Base-by-base conservation (phyloP, 164 flowering plant species). In the Berberis vulgaris region DNA sequence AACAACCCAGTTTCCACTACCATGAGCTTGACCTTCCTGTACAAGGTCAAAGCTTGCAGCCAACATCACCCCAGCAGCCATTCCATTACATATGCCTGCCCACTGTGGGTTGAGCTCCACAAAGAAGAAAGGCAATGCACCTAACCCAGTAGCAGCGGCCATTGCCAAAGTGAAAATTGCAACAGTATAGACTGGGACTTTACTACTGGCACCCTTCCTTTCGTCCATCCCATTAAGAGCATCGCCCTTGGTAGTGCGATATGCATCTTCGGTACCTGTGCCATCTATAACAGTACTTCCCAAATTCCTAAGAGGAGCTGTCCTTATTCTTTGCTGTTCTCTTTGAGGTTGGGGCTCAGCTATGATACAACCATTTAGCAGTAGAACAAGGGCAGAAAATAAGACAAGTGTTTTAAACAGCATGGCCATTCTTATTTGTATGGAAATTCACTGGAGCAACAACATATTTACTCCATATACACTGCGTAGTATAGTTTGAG, bases 31-130 rank as follows among this genome's bases (percentile, higher is more conserved):
- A 49, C 99, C 99, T 81, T 94, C 99, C 73, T 91, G 91, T 73
- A 94, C 78, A 49, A 94, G 95, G 71, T 94, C 99, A 81, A 94
- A 94, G 76, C 99, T 94, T 54, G 99, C 97, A 67, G 99, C 99
- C 81, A 94, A 75, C 99, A 91, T 94, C 50, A 94, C 99, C 72
- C 97, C 99, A 65, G 96, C 91, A 61, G 99, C 97, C 87, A 94
- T 87, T 69, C 99, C 97, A 73, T 89, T 89, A 82, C 99, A 94
- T 72, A 91, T 72, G 26, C 99, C 99, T 12, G 89, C 91, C 96
- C 96, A 94, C 49, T 91, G 97, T 44, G 93, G 86, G 76, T 91
- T 96, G 54, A 94, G 96, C 77, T 91, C 96, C 65, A 94, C 84
- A 77, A 94, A 94, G 79, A 94, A 94, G 84, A 94, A 94, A 0